Evolutionary conservation across 768 basidiomycete species (phyloP).

Genomic region (Mycena amicta): DNA sequence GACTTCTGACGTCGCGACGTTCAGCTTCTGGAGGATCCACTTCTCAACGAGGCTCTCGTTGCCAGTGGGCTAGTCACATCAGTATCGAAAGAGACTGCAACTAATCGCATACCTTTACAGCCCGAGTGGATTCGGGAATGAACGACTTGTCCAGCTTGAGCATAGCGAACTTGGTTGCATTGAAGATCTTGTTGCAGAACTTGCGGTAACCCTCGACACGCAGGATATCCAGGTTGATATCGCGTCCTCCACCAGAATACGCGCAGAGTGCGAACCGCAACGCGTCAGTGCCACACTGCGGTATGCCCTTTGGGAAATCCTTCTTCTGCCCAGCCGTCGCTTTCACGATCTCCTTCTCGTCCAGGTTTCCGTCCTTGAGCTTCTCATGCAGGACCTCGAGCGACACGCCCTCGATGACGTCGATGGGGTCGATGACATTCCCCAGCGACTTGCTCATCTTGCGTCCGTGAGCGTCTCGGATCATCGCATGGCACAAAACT

Average conservation of each 20-base stretch:
- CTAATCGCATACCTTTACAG: no score
- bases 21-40: constrained; percentile 95
- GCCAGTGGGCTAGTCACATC: constrained; percentile 89
- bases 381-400: constrained; percentile 85
- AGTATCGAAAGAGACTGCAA: no score
- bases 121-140: constrained; percentile 66
- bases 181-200: constrained; percentile 99
- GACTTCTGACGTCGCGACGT: constrained; percentile 74
- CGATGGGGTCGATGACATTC: constrained; percentile 96
- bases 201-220: constrained; percentile 98
- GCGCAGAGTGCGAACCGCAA: constrained; percentile 93
- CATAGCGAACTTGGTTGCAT: constrained; percentile 99
- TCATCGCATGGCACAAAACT: constrained; percentile 97
- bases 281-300: constrained; percentile 97
- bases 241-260: constrained; percentile 91
- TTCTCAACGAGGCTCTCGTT: constrained; percentile 89
- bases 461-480: constrained; percentile 96
- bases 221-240: constrained; percentile 95
- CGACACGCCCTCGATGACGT: constrained; percentile 84
- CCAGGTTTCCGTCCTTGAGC: constrained; percentile 87
- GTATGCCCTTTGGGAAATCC: constrained; percentile 98
- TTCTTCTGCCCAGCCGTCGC: constrained; percentile 97
- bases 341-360: constrained; percentile 89
- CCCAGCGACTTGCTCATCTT: constrained; percentile 99
- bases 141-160: constrained; percentile 89